Conservation (phyloP, 2,329 filamentous ascomycete genomes). For the Aplosporella prunicola region DNA sequence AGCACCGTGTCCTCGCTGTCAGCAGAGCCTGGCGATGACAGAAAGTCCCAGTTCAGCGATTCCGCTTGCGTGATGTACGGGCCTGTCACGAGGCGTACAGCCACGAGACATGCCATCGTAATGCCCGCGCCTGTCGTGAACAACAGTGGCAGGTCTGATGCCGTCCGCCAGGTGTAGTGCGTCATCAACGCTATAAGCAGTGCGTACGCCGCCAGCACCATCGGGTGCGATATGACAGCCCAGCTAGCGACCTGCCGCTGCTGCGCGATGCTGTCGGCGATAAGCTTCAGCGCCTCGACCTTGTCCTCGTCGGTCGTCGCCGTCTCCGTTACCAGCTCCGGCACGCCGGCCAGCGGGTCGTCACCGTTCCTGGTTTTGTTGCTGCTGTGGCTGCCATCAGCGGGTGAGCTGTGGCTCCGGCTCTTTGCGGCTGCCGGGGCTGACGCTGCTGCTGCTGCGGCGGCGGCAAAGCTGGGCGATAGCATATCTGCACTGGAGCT, state of each 20-base stretch:
- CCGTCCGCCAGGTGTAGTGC: conserved; percentile 31
- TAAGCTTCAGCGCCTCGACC: conserved; percentile 57
- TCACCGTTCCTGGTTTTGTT: too few species aligned
- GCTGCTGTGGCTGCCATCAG: not conserved
- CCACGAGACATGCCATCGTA: conserved; percentile 53
- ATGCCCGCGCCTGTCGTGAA: conserved; percentile 52
- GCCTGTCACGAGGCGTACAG: conserved; percentile 50
- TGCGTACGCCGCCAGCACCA: conserved; percentile 22
- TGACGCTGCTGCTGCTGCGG: conserved; percentile 13
- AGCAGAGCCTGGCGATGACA: too few species aligned
- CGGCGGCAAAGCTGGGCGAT: conserved; percentile 2
- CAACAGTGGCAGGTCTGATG: conserved; percentile 45
- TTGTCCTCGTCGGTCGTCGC: conserved; percentile 48
- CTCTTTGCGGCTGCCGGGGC: conserved; percentile 9
- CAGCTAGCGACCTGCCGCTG: conserved; percentile 61
- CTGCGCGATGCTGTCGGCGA: conserved; percentile 75
- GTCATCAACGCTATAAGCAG: conserved; percentile 30
- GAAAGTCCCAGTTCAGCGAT: conserved; percentile 52
- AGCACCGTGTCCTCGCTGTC: conserved; percentile 32
- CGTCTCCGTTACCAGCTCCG: conserved; percentile 53
- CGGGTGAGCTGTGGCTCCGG: conserved; percentile 13
- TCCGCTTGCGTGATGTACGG: conserved; percentile 58
- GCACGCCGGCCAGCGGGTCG: conserved; percentile 44
- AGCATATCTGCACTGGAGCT: conserved; percentile 6
- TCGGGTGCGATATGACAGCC: conserved; percentile 40